phyloP scores from a whole-genome alignment of 805 yeast species.

The Torulaspora franciscae region DNA sequence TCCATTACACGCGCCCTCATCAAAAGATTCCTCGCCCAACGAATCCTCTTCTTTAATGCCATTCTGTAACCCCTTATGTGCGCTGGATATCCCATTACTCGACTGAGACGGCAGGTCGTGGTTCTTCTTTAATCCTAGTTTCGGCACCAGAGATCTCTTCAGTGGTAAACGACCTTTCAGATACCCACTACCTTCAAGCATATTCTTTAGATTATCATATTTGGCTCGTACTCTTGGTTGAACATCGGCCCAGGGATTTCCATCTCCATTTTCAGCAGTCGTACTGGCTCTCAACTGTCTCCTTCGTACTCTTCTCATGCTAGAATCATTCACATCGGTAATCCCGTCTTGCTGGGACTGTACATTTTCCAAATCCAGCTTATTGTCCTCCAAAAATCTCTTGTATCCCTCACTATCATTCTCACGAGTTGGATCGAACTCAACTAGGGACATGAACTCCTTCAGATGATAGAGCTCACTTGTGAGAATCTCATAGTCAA shows the following conservation, averaged over 20 bases:
- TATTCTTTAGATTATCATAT: slow-evolving; percentile 13
- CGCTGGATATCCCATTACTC: background rate
- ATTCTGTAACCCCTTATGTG: background rate
- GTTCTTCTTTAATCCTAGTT: slow-evolving; percentile 1
- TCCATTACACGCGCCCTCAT: slow-evolving; percentile 4
- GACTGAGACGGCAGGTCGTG: slow-evolving; percentile 1
- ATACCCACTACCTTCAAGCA: slow-evolving; percentile 5
- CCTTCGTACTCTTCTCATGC: slow-evolving; percentile 12
- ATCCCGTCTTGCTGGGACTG: slow-evolving; percentile 14
- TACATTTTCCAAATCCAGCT: slow-evolving; percentile 10
- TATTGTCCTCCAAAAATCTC: slow-evolving; percentile 31
- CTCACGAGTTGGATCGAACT: slow-evolving; percentile 50
- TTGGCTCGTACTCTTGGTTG: slow-evolving; percentile 18
- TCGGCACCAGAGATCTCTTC: background rate
- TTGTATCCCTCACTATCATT: slow-evolving; percentile 38
- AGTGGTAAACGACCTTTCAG: background rate
- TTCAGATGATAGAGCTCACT: slow-evolving; percentile 62
- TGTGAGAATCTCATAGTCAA: slow-evolving; percentile 45
- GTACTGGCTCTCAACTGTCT: slow-evolving; percentile 17
- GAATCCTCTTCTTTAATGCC: background rate
- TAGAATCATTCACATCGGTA: background rate
- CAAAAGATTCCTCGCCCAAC: background rate
- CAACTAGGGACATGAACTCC: slow-evolving; percentile 55
- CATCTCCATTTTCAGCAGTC: slow-evolving; percentile 7
- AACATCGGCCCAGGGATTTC: slow-evolving; percentile 10